Conservation (phyloP, 75 land plant genomes). For the Gnetum montanum region DNA sequence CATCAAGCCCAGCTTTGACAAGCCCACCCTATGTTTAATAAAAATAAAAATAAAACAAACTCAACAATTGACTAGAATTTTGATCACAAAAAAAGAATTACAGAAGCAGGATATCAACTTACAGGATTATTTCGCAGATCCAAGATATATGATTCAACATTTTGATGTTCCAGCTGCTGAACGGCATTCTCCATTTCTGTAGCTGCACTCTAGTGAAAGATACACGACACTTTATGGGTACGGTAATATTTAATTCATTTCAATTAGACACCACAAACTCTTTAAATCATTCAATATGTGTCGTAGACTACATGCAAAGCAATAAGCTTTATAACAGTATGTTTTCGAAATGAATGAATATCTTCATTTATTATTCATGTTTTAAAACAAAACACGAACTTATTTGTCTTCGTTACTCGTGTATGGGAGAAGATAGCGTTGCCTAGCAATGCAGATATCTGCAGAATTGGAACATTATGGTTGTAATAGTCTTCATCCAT, state of each 20-base stretch:
- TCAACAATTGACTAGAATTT: background rate
- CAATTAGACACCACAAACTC: too few species aligned
- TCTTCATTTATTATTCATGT: too few species aligned
- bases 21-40: slow-evolving; percentile 62
- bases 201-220: slow-evolving; percentile 74
- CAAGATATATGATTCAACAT: slow-evolving; percentile 83
- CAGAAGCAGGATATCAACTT: slow-evolving; percentile 6
- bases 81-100: background rate
- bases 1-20: slow-evolving; percentile 94
- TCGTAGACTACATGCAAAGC: too few species aligned
- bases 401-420: too few species aligned
- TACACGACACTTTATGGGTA: background rate
- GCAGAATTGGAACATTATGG: too few species aligned
- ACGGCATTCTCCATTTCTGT: slow-evolving; percentile 77
- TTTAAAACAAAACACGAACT: too few species aligned
- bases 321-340: background rate
- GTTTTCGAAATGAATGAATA: background rate
- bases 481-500: too few species aligned
- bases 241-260: too few species aligned
- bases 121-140: slow-evolving; percentile 96
- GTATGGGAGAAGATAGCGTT: too few species aligned
- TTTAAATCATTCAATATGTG: too few species aligned
- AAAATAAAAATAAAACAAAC: background rate
- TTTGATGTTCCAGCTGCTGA: slow-evolving; percentile 56
- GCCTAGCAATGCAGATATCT: too few species aligned